Evolutionary conservation across 129 eudicot genomes (phyloP).

Genomic region (Silybum marianum): DNA sequence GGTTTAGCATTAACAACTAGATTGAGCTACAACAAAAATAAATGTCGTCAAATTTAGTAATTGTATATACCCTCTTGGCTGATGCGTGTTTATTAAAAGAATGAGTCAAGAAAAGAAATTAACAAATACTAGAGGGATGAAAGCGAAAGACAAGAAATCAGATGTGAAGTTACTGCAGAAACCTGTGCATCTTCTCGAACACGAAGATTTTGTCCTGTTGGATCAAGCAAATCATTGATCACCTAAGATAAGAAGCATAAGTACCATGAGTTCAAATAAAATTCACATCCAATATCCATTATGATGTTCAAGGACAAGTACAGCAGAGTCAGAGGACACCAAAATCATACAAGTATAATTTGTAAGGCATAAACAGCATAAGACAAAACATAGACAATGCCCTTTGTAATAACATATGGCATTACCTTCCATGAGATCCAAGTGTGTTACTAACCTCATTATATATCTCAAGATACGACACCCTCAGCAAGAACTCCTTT

Average conservation of each 20-base stretch:
- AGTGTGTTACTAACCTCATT: constrained; percentile 68
- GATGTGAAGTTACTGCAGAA: constrained; percentile 21
- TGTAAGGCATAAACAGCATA: constrained; percentile 14
- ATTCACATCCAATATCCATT: neutral
- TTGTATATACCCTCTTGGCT: constrained; percentile 8
- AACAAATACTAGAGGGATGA: neutral
- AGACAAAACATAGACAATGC: constrained; percentile 3
- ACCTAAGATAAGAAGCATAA: constrained; percentile 57
- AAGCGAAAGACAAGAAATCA: neutral
- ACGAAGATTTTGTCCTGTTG: constrained; percentile 98
- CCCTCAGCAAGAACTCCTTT: constrained; percentile 93
- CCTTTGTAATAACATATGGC: neutral
- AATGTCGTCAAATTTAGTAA: neutral
- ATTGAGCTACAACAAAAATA: neutral
- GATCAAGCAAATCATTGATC: constrained; percentile 97
- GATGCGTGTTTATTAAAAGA: neutral
- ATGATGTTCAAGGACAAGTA: neutral
- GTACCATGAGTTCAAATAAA: neutral
- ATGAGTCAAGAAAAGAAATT: neutral
- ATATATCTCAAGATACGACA: constrained; percentile 95
- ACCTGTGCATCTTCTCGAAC: constrained; percentile 99
- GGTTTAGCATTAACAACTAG: neutral
- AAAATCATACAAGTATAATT: neutral
- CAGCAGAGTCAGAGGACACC: constrained; percentile 5
- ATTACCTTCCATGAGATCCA: neutral